Evolutionary conservation across 352 stramenopile species (phyloP), one percentile per base, ranked within the genome.

Genomic region (Globisporangium radiosum): DNA sequence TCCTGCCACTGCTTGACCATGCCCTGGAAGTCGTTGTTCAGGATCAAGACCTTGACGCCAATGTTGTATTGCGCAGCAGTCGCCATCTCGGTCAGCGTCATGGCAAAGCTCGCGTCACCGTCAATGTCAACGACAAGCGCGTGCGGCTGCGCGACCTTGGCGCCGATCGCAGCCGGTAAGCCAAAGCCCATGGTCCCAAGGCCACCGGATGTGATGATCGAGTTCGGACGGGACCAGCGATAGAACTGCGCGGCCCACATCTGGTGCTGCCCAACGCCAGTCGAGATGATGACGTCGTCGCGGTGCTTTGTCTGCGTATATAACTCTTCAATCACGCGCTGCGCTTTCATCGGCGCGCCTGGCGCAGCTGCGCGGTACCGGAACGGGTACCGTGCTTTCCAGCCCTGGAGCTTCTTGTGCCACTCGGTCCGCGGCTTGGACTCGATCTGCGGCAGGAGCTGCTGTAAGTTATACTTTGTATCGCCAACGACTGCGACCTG

Each of bases 1-100:
- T 96, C 87, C 72, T 98, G 94, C 95, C 95, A 98, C 72, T 98
- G 95, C 80, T 98, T 97, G 56, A 98, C 95, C 95, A 98, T 98
- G 69, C 96, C 96, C 79, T 98, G 95, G 66, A 92, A 95, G 68
- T 98, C 84, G 70, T 98, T 98, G 70, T 98, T 97, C 37, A 98
- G 74, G 63, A 98, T 79, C 54, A 98, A 71, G 57, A 98, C 88
- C 73, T 98, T 98, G 19, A 98, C 87, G 36, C 85, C 85, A 40
- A 98, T 92, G 64, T 92, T 91, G 66, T 95, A 94, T 69, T 98
- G 89, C 13, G 88, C 92, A 36, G 96, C 89, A 3, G 95, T 98
- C 44, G 96, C 95, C 66, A 98, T 92, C 73, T 98, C 95, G 5
- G 88, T 97, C 54, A 98, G 91, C 58, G 94, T 98, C 95, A 98